Conservation (phyloP, 352 stramenopile species). For the Pythium vanterpoolii region DNA sequence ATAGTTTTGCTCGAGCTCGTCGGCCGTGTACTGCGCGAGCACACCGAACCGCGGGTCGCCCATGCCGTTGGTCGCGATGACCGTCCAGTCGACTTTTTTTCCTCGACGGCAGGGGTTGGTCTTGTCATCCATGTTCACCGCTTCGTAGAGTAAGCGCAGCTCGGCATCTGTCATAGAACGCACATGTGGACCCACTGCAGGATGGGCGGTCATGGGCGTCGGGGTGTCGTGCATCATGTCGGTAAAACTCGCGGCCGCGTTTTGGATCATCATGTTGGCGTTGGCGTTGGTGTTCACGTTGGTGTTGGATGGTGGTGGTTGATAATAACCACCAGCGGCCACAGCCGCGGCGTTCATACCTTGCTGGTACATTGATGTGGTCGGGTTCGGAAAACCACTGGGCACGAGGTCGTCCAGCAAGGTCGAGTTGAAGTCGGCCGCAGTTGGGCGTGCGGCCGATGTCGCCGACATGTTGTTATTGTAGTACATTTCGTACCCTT, state of each 20-base stretch:
- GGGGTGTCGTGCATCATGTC: constrained; percentile 17
- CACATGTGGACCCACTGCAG: constrained; percentile 36
- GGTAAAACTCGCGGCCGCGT: constrained; percentile 17
- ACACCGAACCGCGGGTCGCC: constrained; percentile 57
- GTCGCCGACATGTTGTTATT: neutral
- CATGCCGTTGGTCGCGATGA: constrained; percentile 66
- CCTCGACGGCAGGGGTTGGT: constrained; percentile 68
- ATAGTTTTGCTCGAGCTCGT: constrained; percentile 71
- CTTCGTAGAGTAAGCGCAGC: constrained; percentile 63
- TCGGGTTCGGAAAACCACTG: constrained; percentile 14
- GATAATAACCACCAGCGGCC: constrained; percentile 2
- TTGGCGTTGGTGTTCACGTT: neutral
- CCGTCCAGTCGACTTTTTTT: constrained; percentile 75
- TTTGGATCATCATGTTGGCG: neutral
- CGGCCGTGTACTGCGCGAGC: constrained; percentile 57
- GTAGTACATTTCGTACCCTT: constrained; percentile 20
- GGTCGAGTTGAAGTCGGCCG: constrained; percentile 22
- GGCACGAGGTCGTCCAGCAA: constrained; percentile 23
- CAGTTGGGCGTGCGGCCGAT: neutral
- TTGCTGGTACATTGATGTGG: constrained; percentile 21
- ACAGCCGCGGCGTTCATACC: neutral
- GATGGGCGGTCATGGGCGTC: neutral
- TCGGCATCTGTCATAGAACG: constrained; percentile 46
- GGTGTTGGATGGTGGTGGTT: neutral
- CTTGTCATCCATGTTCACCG: constrained; percentile 58